Base-by-base conservation (phyloP, 768 basidiomycete genomes). In the Tylopilus sp. region DNA sequence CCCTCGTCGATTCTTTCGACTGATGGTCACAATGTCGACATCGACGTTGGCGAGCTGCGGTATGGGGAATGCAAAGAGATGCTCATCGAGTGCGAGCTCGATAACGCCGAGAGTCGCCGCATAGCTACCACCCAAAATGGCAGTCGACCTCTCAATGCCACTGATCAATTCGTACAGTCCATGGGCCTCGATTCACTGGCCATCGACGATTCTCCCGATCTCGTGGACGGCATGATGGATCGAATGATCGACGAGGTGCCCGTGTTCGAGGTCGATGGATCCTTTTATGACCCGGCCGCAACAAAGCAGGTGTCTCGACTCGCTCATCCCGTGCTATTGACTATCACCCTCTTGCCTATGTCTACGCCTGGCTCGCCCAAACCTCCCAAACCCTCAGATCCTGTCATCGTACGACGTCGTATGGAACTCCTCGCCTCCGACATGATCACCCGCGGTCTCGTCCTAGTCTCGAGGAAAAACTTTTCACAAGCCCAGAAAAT, bases 51-150 rank as follows among this genome's bases (percentile, higher is more conserved):
- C 36, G 96, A 98, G 73, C 75, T 98, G 62, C 79, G 94, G 50
- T 95, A 91, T 64, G 97, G 97, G n/a, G 95, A 98, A 76, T 81
- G 84, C 65, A 92, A 96, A 72, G 97, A 99, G 80, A 93, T 99
- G 83, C 79, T 99, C 21, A 83, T 99, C 55, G 96, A 99, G 73
- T 69, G 68, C 29, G 97, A 99, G 72, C 80, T 97, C 55, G 89
- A 93, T 65, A 90, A 92, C 63, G 74, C 76, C 49, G 87, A 91
- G 52, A 56, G 51, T 38, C 63, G 63, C 47, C 67, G 57, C 29
- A 37, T 41, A 9, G 58, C 49, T 36, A 34, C 41, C 17, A 36
- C 43, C 40, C 53, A 57, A 34, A 58, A 52, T n/a, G 45, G 56
- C 28, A 47, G 31, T 45, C 64, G 64, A 13, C 66, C 76, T 28